These are phyloP conservation scores for Pneumocystis jirovecii DNA, from an alignment of 1,139 yeast genomes.

Conservation along the genomic window DNA sequence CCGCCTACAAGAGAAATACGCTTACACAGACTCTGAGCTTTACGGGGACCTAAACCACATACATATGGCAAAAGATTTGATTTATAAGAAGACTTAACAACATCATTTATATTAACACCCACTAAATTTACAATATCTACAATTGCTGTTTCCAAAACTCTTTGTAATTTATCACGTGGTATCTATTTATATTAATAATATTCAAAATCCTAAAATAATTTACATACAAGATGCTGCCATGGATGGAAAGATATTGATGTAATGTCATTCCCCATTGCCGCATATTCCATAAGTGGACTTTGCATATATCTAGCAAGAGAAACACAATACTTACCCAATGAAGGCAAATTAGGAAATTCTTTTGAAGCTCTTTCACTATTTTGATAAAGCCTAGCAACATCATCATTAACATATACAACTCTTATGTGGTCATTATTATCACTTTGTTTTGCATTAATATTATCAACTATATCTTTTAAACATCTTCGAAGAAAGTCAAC, in stretches of 20 bases:
- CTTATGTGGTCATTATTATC: constrained; percentile 28
- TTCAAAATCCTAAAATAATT: neutral
- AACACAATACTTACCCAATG: constrained; percentile 70
- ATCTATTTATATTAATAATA: constrained; percentile 21
- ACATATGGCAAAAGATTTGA: constrained; percentile 62
- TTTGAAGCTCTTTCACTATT: constrained; percentile 57
- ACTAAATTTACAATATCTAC: constrained; percentile 84
- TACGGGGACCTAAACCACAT: constrained; percentile 90
- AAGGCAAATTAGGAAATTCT: constrained; percentile 80
- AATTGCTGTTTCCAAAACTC: constrained; percentile 63
- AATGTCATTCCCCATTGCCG: constrained; percentile 62
- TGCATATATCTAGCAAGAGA: constrained; percentile 85
- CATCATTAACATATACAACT: constrained; percentile 79
- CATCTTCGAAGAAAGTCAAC: constrained; percentile 43
- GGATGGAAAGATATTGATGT: constrained; percentile 58
- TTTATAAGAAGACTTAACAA: constrained; percentile 57
- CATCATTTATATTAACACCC: constrained; percentile 87
- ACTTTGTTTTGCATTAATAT: constrained; percentile 20
- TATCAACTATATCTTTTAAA: constrained; percentile 29
- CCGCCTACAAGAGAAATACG: constrained; percentile 66
- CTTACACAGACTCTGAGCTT: constrained; percentile 73
- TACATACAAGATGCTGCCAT: constrained; percentile 42
- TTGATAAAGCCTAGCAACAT: constrained; percentile 80
- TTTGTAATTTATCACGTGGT: constrained; percentile 46
- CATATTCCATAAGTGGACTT: constrained; percentile 77